Evolutionary conservation across 2,329 filamentous ascomycete species (phyloP), one percentile per base, ranked within the genome.

Genomic region (Colletotrichum sp.): DNA sequence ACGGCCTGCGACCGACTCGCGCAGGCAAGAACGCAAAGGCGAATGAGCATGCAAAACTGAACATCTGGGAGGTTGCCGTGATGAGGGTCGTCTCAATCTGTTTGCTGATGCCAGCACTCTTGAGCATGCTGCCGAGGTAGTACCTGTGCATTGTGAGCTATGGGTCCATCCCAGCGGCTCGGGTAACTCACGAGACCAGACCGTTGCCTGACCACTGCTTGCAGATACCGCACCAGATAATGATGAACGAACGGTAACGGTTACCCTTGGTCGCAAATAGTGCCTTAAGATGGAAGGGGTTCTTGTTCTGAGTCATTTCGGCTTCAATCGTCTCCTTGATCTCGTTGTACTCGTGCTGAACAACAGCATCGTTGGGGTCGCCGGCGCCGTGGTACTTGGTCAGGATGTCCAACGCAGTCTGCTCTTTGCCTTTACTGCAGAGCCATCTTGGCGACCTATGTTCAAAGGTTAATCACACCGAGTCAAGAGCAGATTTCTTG

Each of bases 321-420:
- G 86, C 65, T 15, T 80, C 78, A 18, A 82, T 81, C 0, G 80
- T 79, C 0, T 77, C 74, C 6, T 76, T 83, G 81, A 89, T 89
- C 68, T 90, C 88, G 15, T 85, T 85, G 78, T 89, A 89, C 78
- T 91, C 89, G 24, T 90, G 82, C 78, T 89, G 87, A 8, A 92
- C 90, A 69, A 92, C 85, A 0, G 88, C 86, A 1, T 87, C 88
- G 64, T 85, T 83, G 3, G 86, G 86, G 78, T 91, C 87, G 3
- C 90, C 92, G 67, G 93, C 88, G 16, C 89, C 90, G 78, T 92
- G 92, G 79, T 90, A 93, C 78, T 90, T 91, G 21, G 88, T 87
- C 76, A 94, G 87, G 21, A 90, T 85, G 4, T 91, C 89, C 28
- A 90, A 87, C 0, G 85, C 81, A 1, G 86, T 86, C 78, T 90